Percentiles rank a stretch among this genome's conserved stretches.
phyloP scores from a whole-genome alignment of 441 rosid species.

The Populus hybrid region DNA sequence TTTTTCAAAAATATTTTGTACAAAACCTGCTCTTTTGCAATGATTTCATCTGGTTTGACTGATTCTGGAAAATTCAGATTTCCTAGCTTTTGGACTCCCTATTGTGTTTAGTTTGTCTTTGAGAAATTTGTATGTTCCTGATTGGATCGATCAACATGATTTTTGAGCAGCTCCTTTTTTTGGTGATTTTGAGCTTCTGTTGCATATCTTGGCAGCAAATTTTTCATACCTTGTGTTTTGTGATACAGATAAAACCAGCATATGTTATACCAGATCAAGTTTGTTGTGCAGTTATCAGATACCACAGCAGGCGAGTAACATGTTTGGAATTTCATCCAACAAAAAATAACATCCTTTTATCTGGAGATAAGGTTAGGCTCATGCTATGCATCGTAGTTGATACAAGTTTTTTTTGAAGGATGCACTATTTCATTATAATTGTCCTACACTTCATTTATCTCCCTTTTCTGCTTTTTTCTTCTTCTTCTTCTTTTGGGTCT shows the following conservation, averaged over 20 bases:
- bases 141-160: background rate
- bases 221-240: background rate
- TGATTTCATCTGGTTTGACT: background rate
- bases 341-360: slow-evolving; percentile 69
- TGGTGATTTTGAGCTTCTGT: slow-evolving; percentile 1
- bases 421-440: slow-evolving; percentile 12
- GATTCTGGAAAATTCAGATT: background rate
- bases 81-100: background rate
- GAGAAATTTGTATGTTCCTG: background rate
- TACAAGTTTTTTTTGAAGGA: background rate
- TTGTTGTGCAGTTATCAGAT: slow-evolving; percentile 75
- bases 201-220: background rate
- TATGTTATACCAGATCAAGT: slow-evolving; percentile 81
- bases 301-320: slow-evolving; percentile 89
- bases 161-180: background rate
- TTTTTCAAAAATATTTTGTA: background rate
- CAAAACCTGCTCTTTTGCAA: background rate
- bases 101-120: background rate
- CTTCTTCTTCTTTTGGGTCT: background rate
- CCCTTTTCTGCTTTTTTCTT: background rate
- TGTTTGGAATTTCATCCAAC: slow-evolving; percentile 95
- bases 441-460: background rate
- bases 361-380: slow-evolving; percentile 83
- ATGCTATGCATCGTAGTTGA: background rate
- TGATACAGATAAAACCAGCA: slow-evolving; percentile 59